Conservation (phyloP, 495 filamentous ascomycete genomes). For the Penicillium paxilli region DNA sequence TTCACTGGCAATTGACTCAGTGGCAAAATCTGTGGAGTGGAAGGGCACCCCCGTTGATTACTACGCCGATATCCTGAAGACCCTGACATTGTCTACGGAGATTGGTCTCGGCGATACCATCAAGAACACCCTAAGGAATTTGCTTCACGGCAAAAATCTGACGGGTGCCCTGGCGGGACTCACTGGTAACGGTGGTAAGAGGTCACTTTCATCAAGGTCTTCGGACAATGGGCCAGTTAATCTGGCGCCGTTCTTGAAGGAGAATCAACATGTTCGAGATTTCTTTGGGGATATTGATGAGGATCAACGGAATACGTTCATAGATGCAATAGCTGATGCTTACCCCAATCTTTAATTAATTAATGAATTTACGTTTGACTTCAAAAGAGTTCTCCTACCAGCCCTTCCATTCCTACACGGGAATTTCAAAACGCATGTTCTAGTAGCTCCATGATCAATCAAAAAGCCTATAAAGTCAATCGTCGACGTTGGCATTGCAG, state of each 20-base stretch:
- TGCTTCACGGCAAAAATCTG: slow-evolving; percentile 14
- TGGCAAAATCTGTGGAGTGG: slow-evolving; percentile 26
- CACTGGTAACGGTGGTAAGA: not conserved
- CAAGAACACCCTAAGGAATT: slow-evolving; percentile 30
- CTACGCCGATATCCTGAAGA: slow-evolving; percentile 35
- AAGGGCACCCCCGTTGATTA: slow-evolving; percentile 34
- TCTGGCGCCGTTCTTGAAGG: slow-evolving; percentile 9
- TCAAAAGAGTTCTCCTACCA: too few species aligned
- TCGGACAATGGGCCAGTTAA: slow-evolving; percentile 2
- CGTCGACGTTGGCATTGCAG: too few species aligned
- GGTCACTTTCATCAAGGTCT: not conserved
- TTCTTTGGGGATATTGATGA: slow-evolving; percentile 13
- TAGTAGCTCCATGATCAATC: too few species aligned
- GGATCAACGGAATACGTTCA: slow-evolving; percentile 15
- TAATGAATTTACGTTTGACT: slow-evolving; percentile 1
- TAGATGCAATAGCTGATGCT: slow-evolving; percentile 9
- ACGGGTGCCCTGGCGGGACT: not conserved
- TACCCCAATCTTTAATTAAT: slow-evolving; percentile 5
- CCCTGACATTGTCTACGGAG: slow-evolving; percentile 29
- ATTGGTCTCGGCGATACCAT: slow-evolving; percentile 28
- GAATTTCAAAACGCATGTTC: too few species aligned
- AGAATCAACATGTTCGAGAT: slow-evolving; percentile 14
- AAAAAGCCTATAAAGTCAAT: too few species aligned
- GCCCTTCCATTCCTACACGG: too few species aligned
- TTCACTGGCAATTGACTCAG: slow-evolving; percentile 29